Conservation (phyloP, 75 land plant species). For the Larix kaempferi region DNA sequence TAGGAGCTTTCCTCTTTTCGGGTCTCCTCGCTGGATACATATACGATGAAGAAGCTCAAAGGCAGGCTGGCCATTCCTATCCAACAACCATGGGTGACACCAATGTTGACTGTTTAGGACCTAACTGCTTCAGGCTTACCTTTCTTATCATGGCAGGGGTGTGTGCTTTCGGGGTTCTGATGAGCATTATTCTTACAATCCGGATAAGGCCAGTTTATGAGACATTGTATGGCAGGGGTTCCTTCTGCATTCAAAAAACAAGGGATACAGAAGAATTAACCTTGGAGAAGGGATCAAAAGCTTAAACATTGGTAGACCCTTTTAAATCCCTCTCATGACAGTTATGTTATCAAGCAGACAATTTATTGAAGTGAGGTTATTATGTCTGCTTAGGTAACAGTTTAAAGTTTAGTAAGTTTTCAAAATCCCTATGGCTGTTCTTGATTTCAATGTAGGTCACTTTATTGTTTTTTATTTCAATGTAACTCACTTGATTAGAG, state of each 20-base stretch:
- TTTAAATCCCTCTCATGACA: no score
- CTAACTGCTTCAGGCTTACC: slow-evolving; percentile 40
- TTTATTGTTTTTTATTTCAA: no score
- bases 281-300: no score
- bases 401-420: no score
- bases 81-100: not conserved
- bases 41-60: slow-evolving; percentile 34
- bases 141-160: slow-evolving; percentile 38
- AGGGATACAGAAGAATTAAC: not conserved
- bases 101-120: slow-evolving; percentile 16
- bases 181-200: slow-evolving; percentile 21
- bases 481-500: no score
- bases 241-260: not conserved
- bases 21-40: slow-evolving; percentile 44
- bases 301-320: no score
- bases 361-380: no score
- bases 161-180: slow-evolving; percentile 26
- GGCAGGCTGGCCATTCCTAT: slow-evolving; percentile 1
- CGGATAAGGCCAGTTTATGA: slow-evolving; percentile 29
- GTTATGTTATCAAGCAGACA: no score
- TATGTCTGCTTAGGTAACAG: no score
- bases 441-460: no score
- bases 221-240: slow-evolving; percentile 12
- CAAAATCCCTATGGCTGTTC: no score
- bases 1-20: slow-evolving; percentile 51